These are phyloP conservation scores for Cryptococcus sp. DNA, from an alignment of 1,284 basidiomycete species.

Conservation along the genomic window DNA sequence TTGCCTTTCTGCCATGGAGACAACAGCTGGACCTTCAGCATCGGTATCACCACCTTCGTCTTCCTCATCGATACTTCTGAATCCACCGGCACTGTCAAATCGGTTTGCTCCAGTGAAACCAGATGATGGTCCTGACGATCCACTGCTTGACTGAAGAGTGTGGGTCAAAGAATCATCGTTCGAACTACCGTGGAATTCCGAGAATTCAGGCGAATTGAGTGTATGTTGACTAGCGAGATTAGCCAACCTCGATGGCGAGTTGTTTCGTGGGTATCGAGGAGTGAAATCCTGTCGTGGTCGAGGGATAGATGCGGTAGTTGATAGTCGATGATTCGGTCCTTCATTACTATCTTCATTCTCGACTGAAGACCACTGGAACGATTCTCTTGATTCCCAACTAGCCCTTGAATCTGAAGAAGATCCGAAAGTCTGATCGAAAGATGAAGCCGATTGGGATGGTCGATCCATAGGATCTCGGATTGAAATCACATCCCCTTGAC, in stretches of 20 bases:
- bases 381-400: conserved; percentile 43
- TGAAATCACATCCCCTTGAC: conserved; percentile 37
- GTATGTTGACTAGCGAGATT: conserved; percentile 27
- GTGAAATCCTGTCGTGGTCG: conserved; percentile 44
- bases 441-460: conserved; percentile 28
- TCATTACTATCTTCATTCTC: conserved; percentile 27
- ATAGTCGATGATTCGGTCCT: conserved; percentile 25
- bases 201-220: conserved; percentile 30
- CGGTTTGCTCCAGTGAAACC: conserved; percentile 7
- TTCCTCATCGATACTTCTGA: conserved; percentile 38
- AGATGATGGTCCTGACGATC: conserved; percentile 12
- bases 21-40: conserved; percentile 34
- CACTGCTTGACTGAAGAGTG: conserved; percentile 5
- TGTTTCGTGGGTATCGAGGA: conserved; percentile 42
- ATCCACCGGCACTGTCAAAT: conserved; percentile 32
- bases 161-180: conserved; percentile 1
- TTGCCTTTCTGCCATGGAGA: conserved; percentile 36
- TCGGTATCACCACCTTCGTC: conserved; percentile 30
- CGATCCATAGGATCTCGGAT: conserved; percentile 24
- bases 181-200: conserved; percentile 3
- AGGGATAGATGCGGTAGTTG: conserved; percentile 32
- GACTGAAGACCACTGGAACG: conserved; percentile 46
- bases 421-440: conserved; percentile 37
- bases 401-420: conserved; percentile 32
- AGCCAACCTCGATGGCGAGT: conserved; percentile 29